Evolutionary conservation across 2,329 filamentous ascomycete species (phyloP).

Genomic region (Cladosporium austrohemisphaericum): DNA sequence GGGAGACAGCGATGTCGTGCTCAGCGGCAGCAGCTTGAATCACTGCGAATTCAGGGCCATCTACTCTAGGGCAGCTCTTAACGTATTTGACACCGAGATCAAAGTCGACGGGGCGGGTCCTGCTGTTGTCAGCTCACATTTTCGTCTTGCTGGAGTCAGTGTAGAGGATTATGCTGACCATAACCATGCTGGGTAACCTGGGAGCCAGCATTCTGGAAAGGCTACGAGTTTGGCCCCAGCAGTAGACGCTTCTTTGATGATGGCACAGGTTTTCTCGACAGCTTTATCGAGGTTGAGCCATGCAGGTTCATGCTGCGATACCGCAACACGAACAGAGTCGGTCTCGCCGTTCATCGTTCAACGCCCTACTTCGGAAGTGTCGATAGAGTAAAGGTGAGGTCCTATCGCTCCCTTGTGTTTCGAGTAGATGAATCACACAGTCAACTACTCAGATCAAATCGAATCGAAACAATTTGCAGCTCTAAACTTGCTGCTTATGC

Average conservation of each 20-base stretch:
- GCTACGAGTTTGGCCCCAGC: conserved; percentile 53
- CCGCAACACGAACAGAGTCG: conserved; percentile 34
- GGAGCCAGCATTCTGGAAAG: conserved; percentile 47
- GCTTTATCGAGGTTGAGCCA: conserved; percentile 57
- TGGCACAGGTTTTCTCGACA: conserved; percentile 54
- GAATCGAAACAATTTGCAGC: too few relatives aligned
- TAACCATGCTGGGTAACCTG: conserved; percentile 42
- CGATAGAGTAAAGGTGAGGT: too few relatives aligned
- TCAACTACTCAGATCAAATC: too few relatives aligned
- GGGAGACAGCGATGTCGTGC: conserved; percentile 34
- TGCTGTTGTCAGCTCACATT: conserved; percentile 1
- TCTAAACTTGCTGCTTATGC: too few relatives aligned
- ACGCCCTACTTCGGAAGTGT: too few relatives aligned
- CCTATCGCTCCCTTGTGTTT: too few relatives aligned
- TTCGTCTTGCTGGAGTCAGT: conserved; percentile 2
- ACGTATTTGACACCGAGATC: conserved; percentile 41
- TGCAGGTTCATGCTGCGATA: conserved; percentile 56
- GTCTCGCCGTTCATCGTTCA: too few relatives aligned
- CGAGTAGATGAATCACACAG: too few relatives aligned
- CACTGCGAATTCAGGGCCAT: conserved; percentile 41
- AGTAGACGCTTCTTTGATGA: conserved; percentile 54
- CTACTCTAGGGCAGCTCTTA: conserved; percentile 40
- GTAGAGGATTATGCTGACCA: conserved; percentile 43
- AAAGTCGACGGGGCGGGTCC: conserved; percentile 41
- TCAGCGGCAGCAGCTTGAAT: conserved; percentile 37